phyloP scores from a whole-genome alignment of 1,284 basidiomycete genomes.

The Cutaneotrichosporon mucoides region DNA sequence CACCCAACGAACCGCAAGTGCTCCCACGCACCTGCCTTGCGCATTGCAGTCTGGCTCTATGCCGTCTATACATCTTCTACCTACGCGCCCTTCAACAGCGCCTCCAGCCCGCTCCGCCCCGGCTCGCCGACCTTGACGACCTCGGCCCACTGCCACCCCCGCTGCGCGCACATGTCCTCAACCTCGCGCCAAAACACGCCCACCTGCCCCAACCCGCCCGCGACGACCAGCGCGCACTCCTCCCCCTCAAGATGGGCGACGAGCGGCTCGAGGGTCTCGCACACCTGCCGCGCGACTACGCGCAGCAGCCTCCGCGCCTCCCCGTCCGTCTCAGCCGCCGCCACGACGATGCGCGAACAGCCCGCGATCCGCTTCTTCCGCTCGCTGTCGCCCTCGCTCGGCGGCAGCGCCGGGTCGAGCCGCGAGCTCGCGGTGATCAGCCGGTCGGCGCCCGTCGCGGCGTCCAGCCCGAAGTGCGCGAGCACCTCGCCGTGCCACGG shows the following conservation, averaged over 20 bases:
- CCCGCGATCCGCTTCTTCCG: constrained; percentile 18
- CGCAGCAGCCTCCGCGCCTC: constrained; percentile 9
- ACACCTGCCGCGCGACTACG: constrained; percentile 18
- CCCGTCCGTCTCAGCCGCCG: constrained; percentile 7
- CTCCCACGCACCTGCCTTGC: no score
- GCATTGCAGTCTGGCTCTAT: no score
- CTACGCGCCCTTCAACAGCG: not conserved
- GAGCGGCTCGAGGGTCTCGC: constrained; percentile 15
- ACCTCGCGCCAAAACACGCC: constrained; percentile 12
- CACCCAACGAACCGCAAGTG: no score
- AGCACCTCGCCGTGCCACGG: constrained; percentile 12
- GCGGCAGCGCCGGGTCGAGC: not conserved
- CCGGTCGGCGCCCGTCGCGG: not conserved
- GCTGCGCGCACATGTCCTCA: not conserved
- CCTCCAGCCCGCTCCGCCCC: constrained; percentile 8
- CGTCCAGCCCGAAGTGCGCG: constrained; percentile 1
- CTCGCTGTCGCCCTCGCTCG: constrained; percentile 10
- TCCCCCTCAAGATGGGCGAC: not conserved
- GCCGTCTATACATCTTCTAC: no score
- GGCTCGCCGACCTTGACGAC: constrained; percentile 13
- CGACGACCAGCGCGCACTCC: constrained; percentile 12
- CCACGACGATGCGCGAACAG: constrained; percentile 9
- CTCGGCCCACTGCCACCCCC: constrained; percentile 13
- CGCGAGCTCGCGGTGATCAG: constrained; percentile 5
- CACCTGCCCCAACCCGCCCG: constrained; percentile 15